These are phyloP conservation scores for Neospermospora avenae DNA, from an alignment of 2,329 filamentous ascomycete species.

Conservation along the genomic window DNA sequence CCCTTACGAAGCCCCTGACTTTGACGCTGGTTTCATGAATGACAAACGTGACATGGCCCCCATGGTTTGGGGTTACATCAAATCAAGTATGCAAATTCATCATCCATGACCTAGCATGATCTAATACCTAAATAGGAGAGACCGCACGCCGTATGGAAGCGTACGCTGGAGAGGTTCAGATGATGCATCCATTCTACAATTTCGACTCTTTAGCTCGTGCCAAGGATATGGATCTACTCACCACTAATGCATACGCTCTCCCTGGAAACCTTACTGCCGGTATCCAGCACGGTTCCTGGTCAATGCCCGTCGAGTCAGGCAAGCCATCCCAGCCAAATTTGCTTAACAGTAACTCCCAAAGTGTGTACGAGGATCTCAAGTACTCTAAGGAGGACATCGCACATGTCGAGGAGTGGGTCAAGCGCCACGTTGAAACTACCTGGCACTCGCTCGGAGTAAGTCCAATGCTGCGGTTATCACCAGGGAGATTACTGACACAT, in stretches of 20 bases:
- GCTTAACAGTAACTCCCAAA: slow-evolving; percentile 63
- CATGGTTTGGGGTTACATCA: slow-evolving; percentile 67
- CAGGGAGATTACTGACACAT: slow-evolving; percentile 20
- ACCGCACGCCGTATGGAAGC: slow-evolving; percentile 53
- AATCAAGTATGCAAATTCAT: slow-evolving; percentile 54
- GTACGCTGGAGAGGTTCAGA: slow-evolving; percentile 46
- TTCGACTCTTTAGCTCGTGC: slow-evolving; percentile 68
- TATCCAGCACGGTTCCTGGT: slow-evolving; percentile 58
- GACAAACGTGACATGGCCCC: slow-evolving; percentile 81
- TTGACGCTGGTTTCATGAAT: slow-evolving; percentile 82
- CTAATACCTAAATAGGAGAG: slow-evolving; percentile 57
- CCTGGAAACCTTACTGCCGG: slow-evolving; percentile 43
- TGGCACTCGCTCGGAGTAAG: slow-evolving; percentile 40
- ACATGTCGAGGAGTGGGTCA: slow-evolving; percentile 48
- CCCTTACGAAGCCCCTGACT: slow-evolving; percentile 72
- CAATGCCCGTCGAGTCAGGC: slow-evolving; percentile 54
- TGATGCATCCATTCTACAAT: slow-evolving; percentile 68
- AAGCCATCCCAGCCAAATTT: slow-evolving; percentile 42
- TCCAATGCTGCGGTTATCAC: neutral
- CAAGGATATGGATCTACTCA: slow-evolving; percentile 69
- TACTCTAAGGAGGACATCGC: slow-evolving; percentile 61
- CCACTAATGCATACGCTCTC: slow-evolving; percentile 72
- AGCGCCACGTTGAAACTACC: slow-evolving; percentile 52
- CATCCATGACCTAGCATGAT: neutral
- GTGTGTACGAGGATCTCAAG: slow-evolving; percentile 59